Base-by-base conservation (phyloP, 352 stramenopile species). In the Globisporangium polare region DNA sequence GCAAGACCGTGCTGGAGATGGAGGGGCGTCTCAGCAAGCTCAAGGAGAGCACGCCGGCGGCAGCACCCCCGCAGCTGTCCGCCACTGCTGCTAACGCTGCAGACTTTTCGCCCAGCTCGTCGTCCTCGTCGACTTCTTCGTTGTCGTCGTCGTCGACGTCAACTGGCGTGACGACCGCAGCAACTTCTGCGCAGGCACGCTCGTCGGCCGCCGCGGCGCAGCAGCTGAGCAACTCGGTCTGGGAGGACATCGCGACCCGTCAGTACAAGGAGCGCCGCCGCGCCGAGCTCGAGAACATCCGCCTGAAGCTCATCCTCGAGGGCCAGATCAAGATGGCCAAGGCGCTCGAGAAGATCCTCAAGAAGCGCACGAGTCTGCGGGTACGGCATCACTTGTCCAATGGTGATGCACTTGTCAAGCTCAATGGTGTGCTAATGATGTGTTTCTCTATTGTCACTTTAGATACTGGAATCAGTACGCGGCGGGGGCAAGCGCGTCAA, bases 251-350 rank as follows among this genome's bases (percentile, higher is more conserved):
- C 43, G 77, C 77, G 42, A 72, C 67, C 31, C 66, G 65, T 9
- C 78, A 88, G 63, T 77, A 74, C 24, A 74, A 81, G 27, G 76
- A 84, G 58, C 72, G 75, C 31, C 72, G 70, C 7, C 69, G 71
- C 33, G 74, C 73, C 18, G 74, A 88, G 43, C 60, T 79, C 20
- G 78, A 88, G 62, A 88, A 88, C 62, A 80, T 83, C 46, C 74
- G 73, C 0, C 64, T 87, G 15, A 81, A 80, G 26, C 63, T 79
- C 8, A 71, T 81, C 17, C 57, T 88, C 2, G 74, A 83, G 33
- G 67, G 74, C 13, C 78, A 86, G 33, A 66, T 86, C 46, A 78
- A 80, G 27, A 75, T 85, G 58, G 78, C 78, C 12, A 75, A 74
- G 43, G 79, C 66, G 13, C 66, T 88, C 29, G 71, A 82, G 53